Evolutionary conservation across 176 grass and related monocot genomes (phyloP).

Genomic region (Carex cristatella): DNA sequence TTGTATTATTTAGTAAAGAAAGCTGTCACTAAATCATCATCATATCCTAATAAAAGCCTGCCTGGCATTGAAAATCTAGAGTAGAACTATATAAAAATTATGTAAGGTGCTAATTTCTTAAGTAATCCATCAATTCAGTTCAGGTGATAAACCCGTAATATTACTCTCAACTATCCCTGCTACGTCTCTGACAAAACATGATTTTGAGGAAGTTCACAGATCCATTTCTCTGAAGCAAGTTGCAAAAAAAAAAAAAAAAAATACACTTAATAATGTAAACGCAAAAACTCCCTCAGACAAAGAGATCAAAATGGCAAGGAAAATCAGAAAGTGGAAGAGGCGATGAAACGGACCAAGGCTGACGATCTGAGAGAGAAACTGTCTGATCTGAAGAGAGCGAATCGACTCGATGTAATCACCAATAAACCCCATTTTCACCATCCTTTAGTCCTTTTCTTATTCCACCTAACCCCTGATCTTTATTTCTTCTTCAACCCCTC

Average conservation of each 20-base stretch:
- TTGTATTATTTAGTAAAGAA: not conserved
- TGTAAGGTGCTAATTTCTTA: not conserved
- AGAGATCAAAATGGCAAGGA: not conserved
- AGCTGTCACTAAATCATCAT: not conserved
- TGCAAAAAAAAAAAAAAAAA: not conserved
- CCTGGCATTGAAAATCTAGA: not conserved
- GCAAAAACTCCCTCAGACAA: not conserved
- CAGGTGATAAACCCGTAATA: not conserved
- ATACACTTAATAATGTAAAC: not conserved
- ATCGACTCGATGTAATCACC: conserved; percentile 27
- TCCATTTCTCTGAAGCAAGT: not conserved
- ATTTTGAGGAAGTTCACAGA: not conserved
- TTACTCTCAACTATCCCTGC: not conserved
- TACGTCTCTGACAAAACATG: not conserved
- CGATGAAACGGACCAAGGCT: conserved; percentile 36
- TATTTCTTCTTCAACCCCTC: not conserved
- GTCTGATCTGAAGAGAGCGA: conserved; percentile 31
- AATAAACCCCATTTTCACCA: conserved; percentile 23
- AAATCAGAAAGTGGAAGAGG: not conserved
- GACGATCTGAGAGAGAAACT: conserved; percentile 36
- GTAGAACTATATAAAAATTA: not conserved
- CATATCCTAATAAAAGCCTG: not conserved
- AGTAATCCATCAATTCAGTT: not conserved
- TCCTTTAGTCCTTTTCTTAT: not conserved
- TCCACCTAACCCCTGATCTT: not conserved